These are phyloP conservation scores for Skeletonema grethae DNA, from an alignment of 108 stramenopile species.

Conservation along the genomic window DNA sequence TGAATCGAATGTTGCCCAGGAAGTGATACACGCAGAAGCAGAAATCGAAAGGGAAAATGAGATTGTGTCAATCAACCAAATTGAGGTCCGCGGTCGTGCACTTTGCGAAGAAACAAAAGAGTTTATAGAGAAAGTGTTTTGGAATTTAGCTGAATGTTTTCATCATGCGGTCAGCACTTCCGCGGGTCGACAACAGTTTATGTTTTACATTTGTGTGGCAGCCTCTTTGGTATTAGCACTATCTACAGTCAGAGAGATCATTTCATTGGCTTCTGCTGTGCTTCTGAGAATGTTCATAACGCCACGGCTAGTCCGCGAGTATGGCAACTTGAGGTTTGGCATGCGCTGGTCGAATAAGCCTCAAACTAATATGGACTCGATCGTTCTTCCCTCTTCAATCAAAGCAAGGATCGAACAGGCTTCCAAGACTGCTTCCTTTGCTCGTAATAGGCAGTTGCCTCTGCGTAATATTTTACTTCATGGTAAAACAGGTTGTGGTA, in stretches of 20 bases:
- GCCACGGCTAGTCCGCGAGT: conserved; percentile 57
- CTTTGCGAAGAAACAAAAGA: conserved; percentile 38
- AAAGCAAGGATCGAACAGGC: conserved; percentile 37
- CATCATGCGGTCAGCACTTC: conserved; percentile 38
- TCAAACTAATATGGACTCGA: conserved; percentile 11
- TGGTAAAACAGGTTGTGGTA: conserved; percentile 85
- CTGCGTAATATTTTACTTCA: conserved; percentile 78
- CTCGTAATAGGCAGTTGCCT: conserved; percentile 53
- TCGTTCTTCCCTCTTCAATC: conserved; percentile 31
- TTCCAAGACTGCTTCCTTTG: conserved; percentile 36
- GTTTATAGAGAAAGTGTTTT: conserved; percentile 45
- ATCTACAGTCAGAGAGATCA: conserved; percentile 44
- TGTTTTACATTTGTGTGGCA: conserved; percentile 37
- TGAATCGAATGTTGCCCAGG: conserved; percentile 39
- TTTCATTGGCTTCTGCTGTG: conserved; percentile 30
- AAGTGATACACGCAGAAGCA: conserved; percentile 51
- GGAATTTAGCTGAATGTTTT: conserved; percentile 37
- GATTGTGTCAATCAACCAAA: conserved; percentile 31
- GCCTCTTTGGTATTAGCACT: conserved; percentile 38
- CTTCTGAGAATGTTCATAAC: conserved; percentile 40
- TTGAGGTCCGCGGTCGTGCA: conserved; percentile 48
- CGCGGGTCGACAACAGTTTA: conserved; percentile 43
- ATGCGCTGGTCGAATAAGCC: conserved; percentile 6
- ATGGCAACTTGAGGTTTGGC: conserved; percentile 31
- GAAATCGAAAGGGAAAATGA: conserved; percentile 55